Evolutionary conservation across 1,284 basidiomycete genomes (phyloP).

Genomic region (Cutaneotrichosporon curvatum): DNA sequence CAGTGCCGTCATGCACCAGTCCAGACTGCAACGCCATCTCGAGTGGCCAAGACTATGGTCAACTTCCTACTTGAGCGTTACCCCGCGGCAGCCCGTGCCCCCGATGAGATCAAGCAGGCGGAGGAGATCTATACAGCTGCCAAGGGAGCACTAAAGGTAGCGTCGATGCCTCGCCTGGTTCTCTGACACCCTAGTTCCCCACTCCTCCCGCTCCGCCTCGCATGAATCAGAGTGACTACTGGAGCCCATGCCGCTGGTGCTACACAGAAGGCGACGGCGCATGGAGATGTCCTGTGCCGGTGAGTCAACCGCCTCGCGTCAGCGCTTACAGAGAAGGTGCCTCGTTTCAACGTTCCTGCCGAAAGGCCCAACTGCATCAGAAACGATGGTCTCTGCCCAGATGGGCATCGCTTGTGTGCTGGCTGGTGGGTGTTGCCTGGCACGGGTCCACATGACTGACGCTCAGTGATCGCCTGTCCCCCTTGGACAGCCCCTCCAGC

Average conservation of each 20-base stretch:
- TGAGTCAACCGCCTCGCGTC: background rate
- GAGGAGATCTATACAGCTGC: constrained; percentile 10
- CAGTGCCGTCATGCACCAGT: constrained; percentile 20
- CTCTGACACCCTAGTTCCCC: constrained; percentile 19
- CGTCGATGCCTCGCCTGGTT: background rate
- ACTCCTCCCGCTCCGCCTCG: constrained; percentile 17
- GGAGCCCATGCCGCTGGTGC: constrained; percentile 20
- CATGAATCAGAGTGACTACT: constrained; percentile 14
- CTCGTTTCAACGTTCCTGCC: constrained; percentile 17
- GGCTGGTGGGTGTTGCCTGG: constrained; percentile 10
- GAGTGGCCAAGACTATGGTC: constrained; percentile 19
- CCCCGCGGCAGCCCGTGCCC: constrained; percentile 11
- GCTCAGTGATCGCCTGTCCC: constrained; percentile 17
- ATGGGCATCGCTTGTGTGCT: constrained; percentile 21
- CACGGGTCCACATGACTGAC: background rate
- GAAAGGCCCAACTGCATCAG: constrained; percentile 17
- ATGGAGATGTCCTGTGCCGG: constrained; percentile 19
- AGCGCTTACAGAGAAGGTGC: constrained; percentile 12
- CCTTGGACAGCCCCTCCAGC: constrained; percentile 11
- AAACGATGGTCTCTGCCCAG: constrained; percentile 16
- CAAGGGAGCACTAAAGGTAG: constrained; percentile 12
- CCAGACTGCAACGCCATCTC: constrained; percentile 14
- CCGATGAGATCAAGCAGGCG: constrained; percentile 17
- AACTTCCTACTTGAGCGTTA: constrained; percentile 13
- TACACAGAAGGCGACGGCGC: constrained; percentile 15